Conservation (phyloP, 192 early-diverging fungal genomes). For the Coemansia sp. region DNA sequence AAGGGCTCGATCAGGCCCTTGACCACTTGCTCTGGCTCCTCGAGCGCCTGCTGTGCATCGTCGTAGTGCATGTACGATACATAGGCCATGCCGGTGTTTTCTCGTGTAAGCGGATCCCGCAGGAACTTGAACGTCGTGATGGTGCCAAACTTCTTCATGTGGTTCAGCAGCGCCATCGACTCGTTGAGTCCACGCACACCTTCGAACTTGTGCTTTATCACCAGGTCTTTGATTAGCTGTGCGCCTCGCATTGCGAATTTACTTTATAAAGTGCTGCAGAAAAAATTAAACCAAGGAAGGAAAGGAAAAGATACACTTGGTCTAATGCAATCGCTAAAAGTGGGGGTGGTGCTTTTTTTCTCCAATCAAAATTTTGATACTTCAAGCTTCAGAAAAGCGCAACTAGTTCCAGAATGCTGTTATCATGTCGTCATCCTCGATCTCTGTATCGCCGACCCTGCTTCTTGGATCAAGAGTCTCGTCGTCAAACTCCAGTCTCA, state of each 20-base stretch:
- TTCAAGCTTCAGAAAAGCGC: neutral
- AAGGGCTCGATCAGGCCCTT: conserved; percentile 16
- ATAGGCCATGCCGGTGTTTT: conserved; percentile 38
- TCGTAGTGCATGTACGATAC: conserved; percentile 27
- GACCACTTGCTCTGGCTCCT: conserved; percentile 16
- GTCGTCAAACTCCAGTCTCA: conserved; percentile 59
- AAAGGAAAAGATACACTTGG: conserved; percentile 1
- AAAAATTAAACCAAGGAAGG: neutral
- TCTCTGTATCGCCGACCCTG: conserved; percentile 55
- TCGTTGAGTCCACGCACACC: conserved; percentile 21
- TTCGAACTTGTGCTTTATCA: conserved; percentile 29
- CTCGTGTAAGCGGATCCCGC: conserved; percentile 34
- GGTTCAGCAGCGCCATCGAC: conserved; percentile 27
- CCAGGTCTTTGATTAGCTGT: conserved; percentile 2
- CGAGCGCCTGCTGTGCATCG: conserved; percentile 20
- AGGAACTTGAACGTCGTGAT: conserved; percentile 33
- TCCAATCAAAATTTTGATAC: too few relatives aligned
- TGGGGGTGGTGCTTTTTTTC: too few relatives aligned
- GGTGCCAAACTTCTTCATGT: conserved; percentile 39
- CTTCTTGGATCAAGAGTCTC: conserved; percentile 50
- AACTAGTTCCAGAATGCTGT: conserved; percentile 35
- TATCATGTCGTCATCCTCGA: conserved; percentile 65
- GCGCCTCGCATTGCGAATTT: conserved; percentile 4
- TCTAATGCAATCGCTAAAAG: too few relatives aligned
- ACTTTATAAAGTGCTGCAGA: neutral